Conservation (phyloP, 345 rosid genomes). For the Melastoma malabathricum region DNA sequence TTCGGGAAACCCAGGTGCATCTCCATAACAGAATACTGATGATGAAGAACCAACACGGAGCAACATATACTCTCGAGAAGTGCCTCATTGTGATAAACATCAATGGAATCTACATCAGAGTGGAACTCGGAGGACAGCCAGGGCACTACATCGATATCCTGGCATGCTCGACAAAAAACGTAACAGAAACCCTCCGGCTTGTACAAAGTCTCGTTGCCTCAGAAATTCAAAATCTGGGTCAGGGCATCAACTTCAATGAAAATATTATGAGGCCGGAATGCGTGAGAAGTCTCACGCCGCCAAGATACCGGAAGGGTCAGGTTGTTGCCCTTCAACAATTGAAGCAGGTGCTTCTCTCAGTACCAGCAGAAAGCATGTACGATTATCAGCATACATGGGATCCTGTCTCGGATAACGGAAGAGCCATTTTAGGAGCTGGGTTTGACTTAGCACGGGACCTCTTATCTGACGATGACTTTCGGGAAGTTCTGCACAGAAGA, state of each 20-base stretch:
- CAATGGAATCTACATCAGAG: conserved; percentile 66
- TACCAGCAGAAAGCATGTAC: conserved; percentile 83
- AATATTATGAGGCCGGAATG: conserved; percentile 73
- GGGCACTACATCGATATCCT: conserved; percentile 80
- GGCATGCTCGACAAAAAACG: conserved; percentile 78
- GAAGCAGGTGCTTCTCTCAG: conserved; percentile 74
- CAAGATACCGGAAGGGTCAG: conserved; percentile 63
- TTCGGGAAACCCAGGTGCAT: conserved; percentile 44
- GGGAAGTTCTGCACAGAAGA: conserved; percentile 77
- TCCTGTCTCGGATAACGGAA: conserved; percentile 56
- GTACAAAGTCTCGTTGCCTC: conserved; percentile 69
- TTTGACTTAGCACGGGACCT: conserved; percentile 86
- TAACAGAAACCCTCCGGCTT: conserved; percentile 71
- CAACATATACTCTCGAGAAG: conserved; percentile 74
- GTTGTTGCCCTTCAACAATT: conserved; percentile 46
- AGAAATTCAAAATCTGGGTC: conserved; percentile 71
- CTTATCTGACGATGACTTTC: conserved; percentile 84
- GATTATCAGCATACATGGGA: conserved; percentile 95
- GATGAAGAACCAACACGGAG: conserved; percentile 72
- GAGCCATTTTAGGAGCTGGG: conserved; percentile 40
- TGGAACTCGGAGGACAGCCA: conserved; percentile 87
- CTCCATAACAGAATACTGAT: conserved; percentile 70
- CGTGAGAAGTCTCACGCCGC: conserved; percentile 58
- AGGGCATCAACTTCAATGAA: conserved; percentile 72
- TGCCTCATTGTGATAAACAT: conserved; percentile 59